phyloP scores from a whole-genome alignment of 495 filamentous ascomycete species.

The Annulohypoxylon bovei region DNA sequence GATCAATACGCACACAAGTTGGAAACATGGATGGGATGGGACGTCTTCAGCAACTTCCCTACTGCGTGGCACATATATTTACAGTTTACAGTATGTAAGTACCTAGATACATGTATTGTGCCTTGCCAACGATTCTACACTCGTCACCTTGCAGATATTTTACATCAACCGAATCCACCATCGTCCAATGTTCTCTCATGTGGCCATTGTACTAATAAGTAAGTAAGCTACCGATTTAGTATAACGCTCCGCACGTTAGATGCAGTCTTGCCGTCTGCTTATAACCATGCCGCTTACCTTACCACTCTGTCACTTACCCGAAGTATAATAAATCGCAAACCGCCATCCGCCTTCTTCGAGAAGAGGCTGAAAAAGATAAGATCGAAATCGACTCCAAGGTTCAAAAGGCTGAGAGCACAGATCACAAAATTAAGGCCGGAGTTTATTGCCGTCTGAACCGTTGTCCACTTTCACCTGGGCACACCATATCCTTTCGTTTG shows the following conservation, averaged over 20 bases:
- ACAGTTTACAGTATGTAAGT: too few relatives aligned
- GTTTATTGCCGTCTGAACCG: slow-evolving; percentile 36
- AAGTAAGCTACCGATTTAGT: slow-evolving; percentile 5
- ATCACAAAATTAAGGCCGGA: slow-evolving; percentile 22
- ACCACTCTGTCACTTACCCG: not conserved
- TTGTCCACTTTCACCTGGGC: slow-evolving; percentile 5
- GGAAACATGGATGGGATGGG: not conserved
- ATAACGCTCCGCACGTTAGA: not conserved
- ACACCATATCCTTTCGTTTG: slow-evolving; percentile 18
- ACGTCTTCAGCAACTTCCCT: slow-evolving; percentile 5
- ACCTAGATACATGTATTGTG: not conserved
- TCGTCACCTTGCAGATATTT: slow-evolving; percentile 31
- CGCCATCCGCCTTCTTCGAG: not conserved
- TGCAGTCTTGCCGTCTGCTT: too few relatives aligned
- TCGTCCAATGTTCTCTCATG: not conserved
- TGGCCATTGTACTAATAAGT: not conserved
- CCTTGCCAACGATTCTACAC: slow-evolving; percentile 12
- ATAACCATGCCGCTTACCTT: too few relatives aligned
- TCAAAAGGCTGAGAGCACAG: slow-evolving; percentile 26
- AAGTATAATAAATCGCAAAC: not conserved
- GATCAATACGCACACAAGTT: slow-evolving; percentile 2
- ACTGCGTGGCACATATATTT: not conserved
- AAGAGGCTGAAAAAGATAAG: slow-evolving; percentile 7
- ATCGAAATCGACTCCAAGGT: not conserved
- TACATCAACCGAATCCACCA: slow-evolving; percentile 26